phyloP scores from a whole-genome alignment of 116 monocot genomes.

The Dioscorea cayenensis region DNA sequence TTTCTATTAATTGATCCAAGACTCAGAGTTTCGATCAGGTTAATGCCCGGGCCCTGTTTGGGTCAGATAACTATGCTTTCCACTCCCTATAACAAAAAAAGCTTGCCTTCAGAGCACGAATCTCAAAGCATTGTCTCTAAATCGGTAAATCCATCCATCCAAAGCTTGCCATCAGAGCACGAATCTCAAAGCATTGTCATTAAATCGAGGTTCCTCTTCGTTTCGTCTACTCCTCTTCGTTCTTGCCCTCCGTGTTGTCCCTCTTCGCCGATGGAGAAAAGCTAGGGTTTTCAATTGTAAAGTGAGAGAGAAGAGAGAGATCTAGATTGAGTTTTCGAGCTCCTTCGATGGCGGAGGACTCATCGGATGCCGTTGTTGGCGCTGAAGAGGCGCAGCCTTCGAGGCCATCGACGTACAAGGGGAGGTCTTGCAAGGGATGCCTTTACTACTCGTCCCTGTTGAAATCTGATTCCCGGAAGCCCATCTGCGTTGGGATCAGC shows the following conservation, averaged over 20 bases:
- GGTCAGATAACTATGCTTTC: too few species aligned
- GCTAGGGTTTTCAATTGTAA: background rate
- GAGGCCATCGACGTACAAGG: slow-evolving; percentile 7
- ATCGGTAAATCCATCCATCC: too few species aligned
- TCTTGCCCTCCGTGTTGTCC: background rate
- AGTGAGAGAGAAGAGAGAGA: background rate
- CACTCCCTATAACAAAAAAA: too few species aligned
- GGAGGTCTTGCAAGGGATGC: slow-evolving; percentile 45
- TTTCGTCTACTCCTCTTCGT: background rate
- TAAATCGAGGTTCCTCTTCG: background rate
- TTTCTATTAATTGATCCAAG: too few species aligned
- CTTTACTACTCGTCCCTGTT: slow-evolving; percentile 35
- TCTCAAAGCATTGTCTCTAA: too few species aligned
- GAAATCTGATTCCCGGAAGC: slow-evolving; percentile 19
- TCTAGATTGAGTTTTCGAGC: background rate
- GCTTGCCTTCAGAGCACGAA: too few species aligned
- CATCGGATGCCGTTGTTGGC: background rate
- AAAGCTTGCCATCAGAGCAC: too few species aligned
- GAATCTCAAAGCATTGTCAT: too few species aligned
- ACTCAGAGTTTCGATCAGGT: too few species aligned
- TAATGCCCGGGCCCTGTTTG: too few species aligned
- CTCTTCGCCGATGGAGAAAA: background rate
- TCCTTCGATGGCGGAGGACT: slow-evolving; percentile 2
- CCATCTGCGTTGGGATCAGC: slow-evolving; percentile 35
- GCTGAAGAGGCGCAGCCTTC: background rate